Conservation (phyloP, 352 stramenopile genomes). For the Pythium insidiosum region DNA sequence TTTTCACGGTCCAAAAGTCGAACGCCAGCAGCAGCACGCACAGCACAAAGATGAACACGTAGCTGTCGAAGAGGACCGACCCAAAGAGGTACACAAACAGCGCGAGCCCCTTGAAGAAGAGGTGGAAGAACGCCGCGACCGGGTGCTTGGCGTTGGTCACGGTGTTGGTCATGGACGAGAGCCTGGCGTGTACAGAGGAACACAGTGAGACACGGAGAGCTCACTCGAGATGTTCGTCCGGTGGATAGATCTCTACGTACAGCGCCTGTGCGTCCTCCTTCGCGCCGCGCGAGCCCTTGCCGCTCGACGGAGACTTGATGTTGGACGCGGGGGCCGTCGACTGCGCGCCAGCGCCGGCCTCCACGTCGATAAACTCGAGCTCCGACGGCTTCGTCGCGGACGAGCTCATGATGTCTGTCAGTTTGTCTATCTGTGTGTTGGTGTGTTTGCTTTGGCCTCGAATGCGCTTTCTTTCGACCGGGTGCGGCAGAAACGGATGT, state of each 20-base stretch:
- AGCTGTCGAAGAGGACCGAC: constrained; percentile 86
- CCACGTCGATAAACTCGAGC: constrained; percentile 77
- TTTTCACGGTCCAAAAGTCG: constrained; percentile 99
- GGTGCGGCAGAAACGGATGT: too few species aligned
- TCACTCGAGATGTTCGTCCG: too few species aligned
- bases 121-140: constrained; percentile 92
- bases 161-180: constrained; percentile 61
- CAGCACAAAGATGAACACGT: constrained; percentile 95
- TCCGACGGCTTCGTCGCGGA: constrained; percentile 57
- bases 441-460: too few species aligned
- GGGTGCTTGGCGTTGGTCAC: constrained; percentile 88
- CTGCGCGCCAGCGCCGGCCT: constrained; percentile 14
- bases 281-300: constrained; percentile 10
- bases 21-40: constrained; percentile 95
- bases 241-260: too few species aligned
- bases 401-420: constrained; percentile 29
- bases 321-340: constrained; percentile 2
- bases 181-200: constrained; percentile 16
- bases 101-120: constrained; percentile 94
- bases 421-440: too few species aligned
- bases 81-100: constrained; percentile 94
- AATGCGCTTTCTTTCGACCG: too few species aligned
- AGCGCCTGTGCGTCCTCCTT: constrained; percentile 43
- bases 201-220: too few species aligned
- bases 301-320: constrained; percentile 8